Base-by-base conservation (phyloP, 306 rosid genomes). In the Phaseolus lunatus region DNA sequence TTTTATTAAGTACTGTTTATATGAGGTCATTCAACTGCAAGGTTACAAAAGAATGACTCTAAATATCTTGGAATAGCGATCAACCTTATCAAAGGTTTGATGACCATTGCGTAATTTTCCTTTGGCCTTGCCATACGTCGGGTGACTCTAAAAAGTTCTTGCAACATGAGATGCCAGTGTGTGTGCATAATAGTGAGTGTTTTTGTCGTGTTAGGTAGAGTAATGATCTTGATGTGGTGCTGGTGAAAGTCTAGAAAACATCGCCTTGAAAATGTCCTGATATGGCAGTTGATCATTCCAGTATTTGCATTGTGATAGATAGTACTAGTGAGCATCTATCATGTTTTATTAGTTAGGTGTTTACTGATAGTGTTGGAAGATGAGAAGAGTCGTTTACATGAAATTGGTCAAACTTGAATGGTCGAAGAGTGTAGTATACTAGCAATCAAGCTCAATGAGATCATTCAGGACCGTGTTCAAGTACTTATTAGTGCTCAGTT, bases 171-270 rank as follows among this genome's bases (percentile, higher is more conserved):
- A 13, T 39, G 44, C 9, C 44, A 39, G 12, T 44, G 49, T 10
- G 41, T 31, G 72, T 26, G 23, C 14, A 62, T 66, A n/a, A 63
- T 62, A 70, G 1, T 61, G 72, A 62, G 16, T 35, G 15, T 19
- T 61, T 74, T 50, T 18, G 8, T 31, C 37, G 26, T 39, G 54
- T 57, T 57, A 39, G 39, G 27, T 43, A 57, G 31, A n/a, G 27
- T 20, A 50, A 33, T 48, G 79, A 54, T 33, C n/a, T 70, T n/a
- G 49, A 29, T 49, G 45, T 48, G 16, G 73, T 48, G 47, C 72
- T 3, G 43, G 22, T 22, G 50, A 62, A 22, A 11, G 14, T 31
- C 53, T 31, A 61, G 67, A 35, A 63, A 65, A 67, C 1, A 20
- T 67, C 54, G 45, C 56, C 35, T 19, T 65, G 50, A 9, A 18